Evolutionary conservation across 1,284 basidiomycete species (phyloP).

Genomic region (Ustanciosporium gigantosporum): DNA sequence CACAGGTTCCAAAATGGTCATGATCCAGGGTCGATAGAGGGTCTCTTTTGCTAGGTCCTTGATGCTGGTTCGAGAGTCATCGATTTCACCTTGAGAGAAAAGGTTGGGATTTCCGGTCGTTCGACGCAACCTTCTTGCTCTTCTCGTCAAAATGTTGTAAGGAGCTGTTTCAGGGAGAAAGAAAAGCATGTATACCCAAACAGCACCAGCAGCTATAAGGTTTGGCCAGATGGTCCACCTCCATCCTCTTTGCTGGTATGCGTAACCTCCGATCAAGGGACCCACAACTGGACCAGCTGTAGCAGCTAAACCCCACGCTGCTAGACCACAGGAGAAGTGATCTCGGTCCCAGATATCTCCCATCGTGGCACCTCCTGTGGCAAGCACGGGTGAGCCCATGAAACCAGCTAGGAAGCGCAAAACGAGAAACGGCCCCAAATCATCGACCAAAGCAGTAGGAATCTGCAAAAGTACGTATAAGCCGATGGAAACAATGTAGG

Average conservation of each 20-base stretch:
- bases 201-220: slow-evolving; percentile 51
- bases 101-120: slow-evolving; percentile 7
- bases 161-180: slow-evolving; percentile 27
- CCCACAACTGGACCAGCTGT: slow-evolving; percentile 46
- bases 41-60: slow-evolving; percentile 9
- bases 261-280: slow-evolving; percentile 46
- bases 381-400: slow-evolving; percentile 59
- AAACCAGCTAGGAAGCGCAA: slow-evolving; percentile 61
- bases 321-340: slow-evolving; percentile 17
- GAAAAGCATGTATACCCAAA: slow-evolving; percentile 31
- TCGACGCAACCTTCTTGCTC: slow-evolving; percentile 16
- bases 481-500: slow-evolving; percentile 15
- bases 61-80: slow-evolving; percentile 8
- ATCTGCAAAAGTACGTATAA: slow-evolving; percentile 23
- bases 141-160: slow-evolving; percentile 15
- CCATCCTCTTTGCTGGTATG: slow-evolving; percentile 53
- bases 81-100: slow-evolving; percentile 18
- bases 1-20: slow-evolving; percentile 25
- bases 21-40: slow-evolving; percentile 25
- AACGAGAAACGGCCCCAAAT: slow-evolving; percentile 14
- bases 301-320: slow-evolving; percentile 10
- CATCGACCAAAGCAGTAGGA: slow-evolving; percentile 9
- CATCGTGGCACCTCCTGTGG: slow-evolving; percentile 55
- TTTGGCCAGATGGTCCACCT: slow-evolving; percentile 58
- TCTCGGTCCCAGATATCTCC: slow-evolving; percentile 33